Evolutionary conservation across 352 stramenopile genomes (phyloP).

Genomic region (Pythium folliculosum): DNA sequence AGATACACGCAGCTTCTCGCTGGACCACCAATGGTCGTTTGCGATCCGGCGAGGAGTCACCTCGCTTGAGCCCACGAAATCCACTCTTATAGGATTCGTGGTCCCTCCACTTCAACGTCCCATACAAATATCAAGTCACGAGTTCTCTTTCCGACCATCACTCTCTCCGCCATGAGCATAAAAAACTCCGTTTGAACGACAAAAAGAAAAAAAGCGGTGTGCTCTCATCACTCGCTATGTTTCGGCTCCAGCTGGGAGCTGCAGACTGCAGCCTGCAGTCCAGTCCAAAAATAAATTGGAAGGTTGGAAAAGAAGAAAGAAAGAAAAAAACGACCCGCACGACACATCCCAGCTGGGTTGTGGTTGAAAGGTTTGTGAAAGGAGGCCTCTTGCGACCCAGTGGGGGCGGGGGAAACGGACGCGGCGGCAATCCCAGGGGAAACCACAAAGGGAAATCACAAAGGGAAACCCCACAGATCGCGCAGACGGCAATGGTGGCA

Average conservation of each 20-base stretch:
- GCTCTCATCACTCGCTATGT: neutral
- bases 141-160: conserved; percentile 4
- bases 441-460: conserved; percentile 25
- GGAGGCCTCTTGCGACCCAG: conserved; percentile 5
- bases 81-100: neutral
- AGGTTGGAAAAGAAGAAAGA: conserved; percentile 11
- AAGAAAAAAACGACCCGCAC: conserved; percentile 9
- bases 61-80: neutral
- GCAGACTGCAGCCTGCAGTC: neutral
- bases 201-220: conserved; percentile 1
- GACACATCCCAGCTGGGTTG: conserved; percentile 1
- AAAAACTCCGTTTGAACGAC: neutral
- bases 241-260: neutral
- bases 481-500: conserved; percentile 5
- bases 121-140: conserved; percentile 14
- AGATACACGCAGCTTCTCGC: too few relatives aligned
- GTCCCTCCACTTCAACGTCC: conserved; percentile 10
- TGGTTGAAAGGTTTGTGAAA: neutral
- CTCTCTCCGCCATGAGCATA: neutral
- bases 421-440: conserved; percentile 7
- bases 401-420: conserved; percentile 3
- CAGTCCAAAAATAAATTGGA: conserved; percentile 9
- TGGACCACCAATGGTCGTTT: too few relatives aligned
- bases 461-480: conserved; percentile 13
- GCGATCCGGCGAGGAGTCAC: too few relatives aligned